These are phyloP conservation scores for Paramecium octaurelia DNA, from an alignment of 73 alveolate species.

Conservation along the genomic window DNA sequence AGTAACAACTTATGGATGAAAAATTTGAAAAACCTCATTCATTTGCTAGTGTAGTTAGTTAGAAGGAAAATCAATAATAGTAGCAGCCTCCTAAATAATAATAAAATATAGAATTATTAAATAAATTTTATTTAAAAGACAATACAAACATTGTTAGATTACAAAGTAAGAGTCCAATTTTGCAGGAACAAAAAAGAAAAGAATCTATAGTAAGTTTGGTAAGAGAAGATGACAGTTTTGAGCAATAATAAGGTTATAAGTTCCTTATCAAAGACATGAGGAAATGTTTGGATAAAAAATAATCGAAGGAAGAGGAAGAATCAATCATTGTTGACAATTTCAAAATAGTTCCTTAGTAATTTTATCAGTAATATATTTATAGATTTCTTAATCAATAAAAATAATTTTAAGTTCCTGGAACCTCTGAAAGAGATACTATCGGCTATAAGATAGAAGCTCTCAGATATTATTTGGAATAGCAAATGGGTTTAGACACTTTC, in stretches of 20 bases:
- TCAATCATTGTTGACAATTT: constrained; percentile 62
- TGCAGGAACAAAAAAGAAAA: neutral
- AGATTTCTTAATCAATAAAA: constrained; percentile 59
- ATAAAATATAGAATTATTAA: neutral
- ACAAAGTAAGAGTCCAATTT: constrained; percentile 10
- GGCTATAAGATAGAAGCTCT: constrained; percentile 82
- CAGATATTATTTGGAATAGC: constrained; percentile 77
- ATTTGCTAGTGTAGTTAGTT: neutral
- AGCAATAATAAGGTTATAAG: constrained; percentile 47
- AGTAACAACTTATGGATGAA: neutral
- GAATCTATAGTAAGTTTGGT: neutral
- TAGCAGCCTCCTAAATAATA: neutral
- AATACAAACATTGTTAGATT: neutral
- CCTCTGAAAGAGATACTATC: constrained; percentile 74
- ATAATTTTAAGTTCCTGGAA: constrained; percentile 75
- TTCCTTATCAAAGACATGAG: constrained; percentile 41
- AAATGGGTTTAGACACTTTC: constrained; percentile 72
- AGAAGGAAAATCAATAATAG: neutral
- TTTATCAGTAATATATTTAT: neutral
- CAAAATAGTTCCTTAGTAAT: constrained; percentile 61
- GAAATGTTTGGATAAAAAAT: constrained; percentile 50
- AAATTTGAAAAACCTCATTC: neutral
- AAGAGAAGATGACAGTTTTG: constrained; percentile 48
- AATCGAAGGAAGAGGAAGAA: constrained; percentile 66
- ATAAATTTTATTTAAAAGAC: neutral